These are phyloP conservation scores for Paracorniculantispora psalliotae DNA, from an alignment of 2,329 filamentous ascomycete species.

Conservation along the genomic window DNA sequence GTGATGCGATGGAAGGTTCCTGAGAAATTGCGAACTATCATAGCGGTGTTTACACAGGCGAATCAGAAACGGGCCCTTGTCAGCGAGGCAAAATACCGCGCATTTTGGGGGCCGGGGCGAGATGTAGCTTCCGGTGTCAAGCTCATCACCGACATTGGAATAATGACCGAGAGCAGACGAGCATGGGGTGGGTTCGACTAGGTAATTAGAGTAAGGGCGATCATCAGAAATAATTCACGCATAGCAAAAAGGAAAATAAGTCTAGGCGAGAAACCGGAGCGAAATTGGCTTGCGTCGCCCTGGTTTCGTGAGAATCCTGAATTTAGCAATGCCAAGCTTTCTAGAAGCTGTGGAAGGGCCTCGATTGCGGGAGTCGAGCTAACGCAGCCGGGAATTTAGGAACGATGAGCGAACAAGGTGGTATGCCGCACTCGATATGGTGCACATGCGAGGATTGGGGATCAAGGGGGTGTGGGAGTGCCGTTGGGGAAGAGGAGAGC, in stretches of 20 bases:
- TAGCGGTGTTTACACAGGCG: no score
- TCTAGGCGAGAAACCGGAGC: no score
- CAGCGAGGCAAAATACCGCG: background rate
- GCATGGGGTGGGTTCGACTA: background rate
- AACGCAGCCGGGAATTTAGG: background rate
- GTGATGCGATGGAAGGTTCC: no score
- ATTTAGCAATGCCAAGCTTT: background rate
- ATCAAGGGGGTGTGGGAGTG: background rate
- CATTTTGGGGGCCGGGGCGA: background rate
- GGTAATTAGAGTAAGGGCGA: background rate
- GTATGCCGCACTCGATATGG: background rate
- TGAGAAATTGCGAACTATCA: no score
- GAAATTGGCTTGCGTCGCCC: background rate
- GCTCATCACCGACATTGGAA: background rate
- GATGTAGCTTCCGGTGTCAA: background rate
- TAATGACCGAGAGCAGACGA: background rate
- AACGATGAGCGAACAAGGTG: background rate
- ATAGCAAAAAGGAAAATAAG: background rate
- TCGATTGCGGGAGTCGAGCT: background rate
- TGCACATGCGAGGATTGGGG: background rate
- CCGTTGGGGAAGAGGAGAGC: background rate
- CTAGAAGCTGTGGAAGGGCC: conserved; percentile 6
- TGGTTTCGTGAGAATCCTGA: background rate
- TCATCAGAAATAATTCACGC: conserved; percentile 2
- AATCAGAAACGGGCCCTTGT: no score